phyloP scores from a whole-genome alignment of 805 yeast species.

The Candida multigemmis region DNA sequence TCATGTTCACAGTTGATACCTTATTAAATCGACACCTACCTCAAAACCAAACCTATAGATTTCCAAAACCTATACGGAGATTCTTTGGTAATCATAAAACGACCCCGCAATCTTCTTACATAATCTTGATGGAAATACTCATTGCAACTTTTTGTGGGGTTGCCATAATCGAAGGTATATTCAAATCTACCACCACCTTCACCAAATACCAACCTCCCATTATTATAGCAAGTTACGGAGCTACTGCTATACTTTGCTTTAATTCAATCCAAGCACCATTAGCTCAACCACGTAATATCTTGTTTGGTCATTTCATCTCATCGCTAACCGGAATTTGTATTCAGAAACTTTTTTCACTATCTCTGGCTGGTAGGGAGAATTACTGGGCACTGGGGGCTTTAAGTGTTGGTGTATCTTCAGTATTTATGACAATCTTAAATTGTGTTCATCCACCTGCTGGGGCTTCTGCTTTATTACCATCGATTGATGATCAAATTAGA shows the following conservation, averaged over 20 bases:
- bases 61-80: conserved; percentile 26
- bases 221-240: conserved; percentile 52
- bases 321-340: conserved; percentile 47
- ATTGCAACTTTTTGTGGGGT: conserved; percentile 40
- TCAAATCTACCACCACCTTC: conserved; percentile 30
- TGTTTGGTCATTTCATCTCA: conserved; percentile 48
- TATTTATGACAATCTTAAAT: conserved; percentile 42
- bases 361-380: conserved; percentile 32
- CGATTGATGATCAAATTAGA: conserved; percentile 35
- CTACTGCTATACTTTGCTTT: conserved; percentile 51
- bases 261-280: conserved; percentile 49
- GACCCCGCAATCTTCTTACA: conserved; percentile 22
- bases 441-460: conserved; percentile 70
- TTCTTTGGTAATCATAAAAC: conserved; percentile 31
- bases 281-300: conserved; percentile 55
- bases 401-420: conserved; percentile 45
- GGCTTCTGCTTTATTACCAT: conserved; percentile 55
- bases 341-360: conserved; percentile 42
- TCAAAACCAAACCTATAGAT: conserved; percentile 11
- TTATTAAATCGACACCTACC: conserved; percentile 19
- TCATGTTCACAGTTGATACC: conserved; percentile 29
- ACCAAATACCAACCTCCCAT: conserved; percentile 34
- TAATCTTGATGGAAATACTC: conserved; percentile 38
- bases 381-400: conserved; percentile 53
- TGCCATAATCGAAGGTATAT: conserved; percentile 36